phyloP scores from a whole-genome alignment of 2,329 filamentous ascomycete species.

The Balansia obtecta region DNA sequence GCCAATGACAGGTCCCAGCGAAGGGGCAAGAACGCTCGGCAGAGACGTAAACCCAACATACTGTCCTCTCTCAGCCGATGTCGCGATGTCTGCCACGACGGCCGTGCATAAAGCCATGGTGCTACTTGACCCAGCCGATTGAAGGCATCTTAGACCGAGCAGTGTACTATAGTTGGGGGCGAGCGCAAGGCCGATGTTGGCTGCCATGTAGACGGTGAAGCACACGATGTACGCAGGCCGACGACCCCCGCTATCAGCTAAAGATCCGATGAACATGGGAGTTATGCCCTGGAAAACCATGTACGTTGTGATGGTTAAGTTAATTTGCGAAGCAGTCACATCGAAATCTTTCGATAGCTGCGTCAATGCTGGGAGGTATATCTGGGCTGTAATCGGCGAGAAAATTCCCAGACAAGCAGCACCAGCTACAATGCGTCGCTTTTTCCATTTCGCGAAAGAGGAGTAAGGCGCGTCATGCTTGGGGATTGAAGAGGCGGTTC shows the following conservation, averaged over 20 bases:
- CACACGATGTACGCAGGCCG: slow-evolving; percentile 40
- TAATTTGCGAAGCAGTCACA: slow-evolving; percentile 30
- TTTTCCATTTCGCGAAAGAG: slow-evolving; percentile 26
- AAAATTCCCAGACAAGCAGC: slow-evolving; percentile 28
- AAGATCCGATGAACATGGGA: slow-evolving; percentile 42
- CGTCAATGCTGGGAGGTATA: slow-evolving; percentile 42
- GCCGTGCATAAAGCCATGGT: slow-evolving; percentile 45
- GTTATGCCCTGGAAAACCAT: slow-evolving; percentile 49
- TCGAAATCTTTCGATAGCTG: slow-evolving; percentile 33
- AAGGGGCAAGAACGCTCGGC: slow-evolving; percentile 34
- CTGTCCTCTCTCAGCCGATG: slow-evolving; percentile 46
- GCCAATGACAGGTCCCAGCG: slow-evolving; percentile 44
- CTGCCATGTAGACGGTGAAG: slow-evolving; percentile 39
- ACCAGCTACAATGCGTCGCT: slow-evolving; percentile 27
- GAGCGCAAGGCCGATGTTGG: slow-evolving; percentile 40
- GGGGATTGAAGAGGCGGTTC: slow-evolving; percentile 8
- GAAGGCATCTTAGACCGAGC: slow-evolving; percentile 40
- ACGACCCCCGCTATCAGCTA: slow-evolving; percentile 42
- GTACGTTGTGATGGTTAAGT: slow-evolving; percentile 41
- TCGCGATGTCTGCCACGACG: slow-evolving; percentile 51
- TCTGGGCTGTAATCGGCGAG: slow-evolving; percentile 34
- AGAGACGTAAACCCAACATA: slow-evolving; percentile 42
- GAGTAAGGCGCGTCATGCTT: slow-evolving; percentile 19
- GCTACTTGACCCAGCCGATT: slow-evolving; percentile 44
- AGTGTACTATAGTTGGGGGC: slow-evolving; percentile 36